These are phyloP conservation scores for Cystobasidium slooffiae DNA, from an alignment of 1,284 basidiomycete species.

Conservation along the genomic window DNA sequence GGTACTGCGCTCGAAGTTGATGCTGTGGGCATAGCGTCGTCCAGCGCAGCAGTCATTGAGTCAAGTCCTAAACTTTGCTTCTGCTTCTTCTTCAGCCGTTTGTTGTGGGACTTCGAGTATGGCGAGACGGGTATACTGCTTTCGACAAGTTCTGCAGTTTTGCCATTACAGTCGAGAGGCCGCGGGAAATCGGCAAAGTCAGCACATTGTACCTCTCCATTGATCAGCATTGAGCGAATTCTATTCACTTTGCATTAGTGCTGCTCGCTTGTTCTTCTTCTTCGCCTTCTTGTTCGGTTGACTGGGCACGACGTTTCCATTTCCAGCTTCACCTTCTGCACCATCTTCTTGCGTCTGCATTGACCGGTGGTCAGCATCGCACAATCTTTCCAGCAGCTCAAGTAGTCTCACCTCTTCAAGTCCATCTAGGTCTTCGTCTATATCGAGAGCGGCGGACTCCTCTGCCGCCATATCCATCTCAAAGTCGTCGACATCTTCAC, in stretches of 20 bases:
- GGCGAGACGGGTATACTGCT: constrained; percentile 64
- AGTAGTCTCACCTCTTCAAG: constrained; percentile 15
- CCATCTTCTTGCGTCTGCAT: constrained; percentile 1
- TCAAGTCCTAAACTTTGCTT: constrained; percentile 67
- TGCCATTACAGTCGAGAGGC: too few relatives aligned
- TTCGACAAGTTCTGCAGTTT: constrained; percentile 59
- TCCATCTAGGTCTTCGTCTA: constrained; percentile 16
- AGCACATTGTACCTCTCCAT: too few relatives aligned
- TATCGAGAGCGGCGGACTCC: neutral
- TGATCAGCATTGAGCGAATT: neutral
- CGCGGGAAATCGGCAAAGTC: neutral
- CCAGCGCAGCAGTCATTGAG: constrained; percentile 49
- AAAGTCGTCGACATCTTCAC: constrained; percentile 18
- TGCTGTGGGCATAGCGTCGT: constrained; percentile 62
- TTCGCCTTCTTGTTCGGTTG: constrained; percentile 36
- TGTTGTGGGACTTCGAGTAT: constrained; percentile 74
- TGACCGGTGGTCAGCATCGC: neutral
- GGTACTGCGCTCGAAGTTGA: constrained; percentile 61
- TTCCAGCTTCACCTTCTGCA: constrained; percentile 8
- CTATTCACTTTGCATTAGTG: constrained; percentile 43
- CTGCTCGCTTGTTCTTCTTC: constrained; percentile 43
- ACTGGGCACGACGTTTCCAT: neutral
- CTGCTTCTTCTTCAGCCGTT: constrained; percentile 71
- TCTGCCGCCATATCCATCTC: constrained; percentile 35
- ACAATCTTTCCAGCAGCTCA: neutral